A percentile compares a stretch with the other conserved stretches of the same genome.
Evolutionary conservation across 495 filamentous ascomycete genomes (phyloP).

Genomic region (Penicillium roqueforti): DNA sequence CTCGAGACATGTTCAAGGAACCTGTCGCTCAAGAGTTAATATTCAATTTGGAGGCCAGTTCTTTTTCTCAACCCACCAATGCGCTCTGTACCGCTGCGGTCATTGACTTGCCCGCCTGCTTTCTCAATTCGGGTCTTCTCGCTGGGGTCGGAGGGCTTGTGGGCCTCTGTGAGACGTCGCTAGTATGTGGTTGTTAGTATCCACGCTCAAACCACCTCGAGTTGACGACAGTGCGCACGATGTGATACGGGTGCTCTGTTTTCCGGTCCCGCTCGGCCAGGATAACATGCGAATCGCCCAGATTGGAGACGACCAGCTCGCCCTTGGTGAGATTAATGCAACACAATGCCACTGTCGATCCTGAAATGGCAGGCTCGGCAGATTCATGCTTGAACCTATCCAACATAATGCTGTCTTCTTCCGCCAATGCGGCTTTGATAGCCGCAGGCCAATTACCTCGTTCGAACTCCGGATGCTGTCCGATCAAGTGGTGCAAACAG

Average conservation of each 20-base stretch:
- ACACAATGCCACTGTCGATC: conserved; percentile 37
- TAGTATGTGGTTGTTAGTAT: conserved; percentile 12
- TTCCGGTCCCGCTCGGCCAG: conserved; percentile 31
- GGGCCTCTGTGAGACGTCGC: conserved; percentile 34
- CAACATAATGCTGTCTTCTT: conserved; percentile 36
- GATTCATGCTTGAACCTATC: conserved; percentile 26
- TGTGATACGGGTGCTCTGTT: conserved; percentile 29
- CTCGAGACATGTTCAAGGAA: conserved; percentile 42
- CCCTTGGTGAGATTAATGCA: conserved; percentile 36
- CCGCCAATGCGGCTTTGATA: conserved; percentile 32
- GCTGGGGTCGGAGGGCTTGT: conserved; percentile 33
- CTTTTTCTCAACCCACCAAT: conserved; percentile 25
- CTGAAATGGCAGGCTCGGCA: conserved; percentile 26
- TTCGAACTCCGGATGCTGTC: conserved; percentile 30
- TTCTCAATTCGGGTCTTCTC: conserved; percentile 35
- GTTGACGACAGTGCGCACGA: conserved; percentile 16
- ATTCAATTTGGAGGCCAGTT: not conserved
- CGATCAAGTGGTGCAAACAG: conserved; percentile 27
- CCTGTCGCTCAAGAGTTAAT: conserved; percentile 16
- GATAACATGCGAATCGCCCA: conserved; percentile 42
- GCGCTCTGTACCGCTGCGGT: conserved; percentile 25
- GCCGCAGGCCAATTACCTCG: conserved; percentile 33
- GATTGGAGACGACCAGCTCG: conserved; percentile 35
- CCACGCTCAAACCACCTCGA: not conserved
- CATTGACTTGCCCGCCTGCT: conserved; percentile 33